These are phyloP conservation scores for Picochlorum sp. DNA, from an alignment of 139 green algal species.

Conservation along the genomic window DNA sequence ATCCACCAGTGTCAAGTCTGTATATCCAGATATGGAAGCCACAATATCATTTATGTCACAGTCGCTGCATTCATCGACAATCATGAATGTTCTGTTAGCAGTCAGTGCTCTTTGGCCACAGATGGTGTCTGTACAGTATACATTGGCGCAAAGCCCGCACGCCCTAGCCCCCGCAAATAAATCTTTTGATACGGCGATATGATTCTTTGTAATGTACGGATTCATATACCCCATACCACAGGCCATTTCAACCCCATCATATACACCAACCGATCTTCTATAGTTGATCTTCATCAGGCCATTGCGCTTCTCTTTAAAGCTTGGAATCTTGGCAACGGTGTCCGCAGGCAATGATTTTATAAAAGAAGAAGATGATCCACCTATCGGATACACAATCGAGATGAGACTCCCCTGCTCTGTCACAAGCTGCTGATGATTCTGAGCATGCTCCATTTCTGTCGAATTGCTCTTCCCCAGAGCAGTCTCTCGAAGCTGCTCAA, in stretches of 20 bases:
- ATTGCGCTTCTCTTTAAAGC: neutral
- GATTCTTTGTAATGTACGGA: slow-evolving; percentile 20
- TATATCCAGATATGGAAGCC: neutral
- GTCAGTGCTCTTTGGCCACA: slow-evolving; percentile 1
- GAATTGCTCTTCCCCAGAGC: too few species aligned
- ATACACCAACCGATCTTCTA: slow-evolving; percentile 12
- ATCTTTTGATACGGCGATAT: slow-evolving; percentile 8
- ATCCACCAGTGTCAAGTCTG: slow-evolving; percentile 8
- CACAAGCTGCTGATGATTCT: too few species aligned
- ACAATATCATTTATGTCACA: slow-evolving; percentile 16
- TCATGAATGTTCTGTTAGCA: slow-evolving; percentile 13
- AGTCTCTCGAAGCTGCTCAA: too few species aligned
- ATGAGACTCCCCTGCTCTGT: too few species aligned
- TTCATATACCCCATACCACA: slow-evolving; percentile 24
- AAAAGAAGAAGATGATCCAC: too few species aligned
- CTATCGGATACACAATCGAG: too few species aligned
- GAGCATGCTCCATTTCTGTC: too few species aligned
- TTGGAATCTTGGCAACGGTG: neutral
- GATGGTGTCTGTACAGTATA: slow-evolving; percentile 18
- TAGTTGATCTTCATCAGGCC: slow-evolving; percentile 3
- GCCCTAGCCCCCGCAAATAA: slow-evolving; percentile 9
- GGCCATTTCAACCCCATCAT: slow-evolving; percentile 15
- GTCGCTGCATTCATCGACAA: slow-evolving; percentile 16
- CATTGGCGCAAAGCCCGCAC: slow-evolving; percentile 18
- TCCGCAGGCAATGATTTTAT: neutral